Evolutionary conservation across 1,139 yeast genomes (phyloP), one percentile per base, ranked within the genome.

Genomic region (Zygoascus hellenicus): DNA sequence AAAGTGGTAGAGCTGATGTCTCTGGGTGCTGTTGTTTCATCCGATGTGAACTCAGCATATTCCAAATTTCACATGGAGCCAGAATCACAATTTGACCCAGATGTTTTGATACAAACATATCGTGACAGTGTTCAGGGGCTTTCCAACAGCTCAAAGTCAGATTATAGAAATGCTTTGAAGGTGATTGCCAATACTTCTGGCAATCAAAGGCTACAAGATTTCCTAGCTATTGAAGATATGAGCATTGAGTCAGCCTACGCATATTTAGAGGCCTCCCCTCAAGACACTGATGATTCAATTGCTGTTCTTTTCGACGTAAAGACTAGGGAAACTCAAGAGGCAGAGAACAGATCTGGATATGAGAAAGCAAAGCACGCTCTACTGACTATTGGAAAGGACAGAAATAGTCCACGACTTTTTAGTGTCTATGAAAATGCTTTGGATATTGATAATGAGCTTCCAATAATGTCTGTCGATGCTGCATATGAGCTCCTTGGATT

Each of bases 281-380:
- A 78, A 4, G 82, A 86, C 5, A 92, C 84, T 58, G 94, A 84
- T 59, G 95, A 85, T 51, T 79, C 84, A 38, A 77, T 84, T 3
- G 72, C 80, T 31, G 83, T 92, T 0, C 88, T 90, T 0, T 82
- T 51, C 39, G 58, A 56, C 5, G 38, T 53, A 13, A 55, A 52
- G 75, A 43, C 42, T 16, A 54, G 53, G 51, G 65, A 75, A 2
- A 76, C 76, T 43, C 92, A 83, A 48, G 64, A 54, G 10, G 53
- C 55, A 42, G 29, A 49, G 64, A 48, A 46, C 9, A 54, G 71
- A 39, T 22, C 26, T 22, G 64, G 76, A 46, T 16, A 34, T 32
- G 43, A 39, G 9, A 42, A 42, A 35, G 26, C 26, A 9, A 28
- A 33, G 26, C 37, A 38, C 13, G 81, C 88, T 0, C 64, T 87